These are phyloP conservation scores for Aureobasidium lini DNA, from an alignment of 2,329 filamentous ascomycete genomes.

Conservation along the genomic window DNA sequence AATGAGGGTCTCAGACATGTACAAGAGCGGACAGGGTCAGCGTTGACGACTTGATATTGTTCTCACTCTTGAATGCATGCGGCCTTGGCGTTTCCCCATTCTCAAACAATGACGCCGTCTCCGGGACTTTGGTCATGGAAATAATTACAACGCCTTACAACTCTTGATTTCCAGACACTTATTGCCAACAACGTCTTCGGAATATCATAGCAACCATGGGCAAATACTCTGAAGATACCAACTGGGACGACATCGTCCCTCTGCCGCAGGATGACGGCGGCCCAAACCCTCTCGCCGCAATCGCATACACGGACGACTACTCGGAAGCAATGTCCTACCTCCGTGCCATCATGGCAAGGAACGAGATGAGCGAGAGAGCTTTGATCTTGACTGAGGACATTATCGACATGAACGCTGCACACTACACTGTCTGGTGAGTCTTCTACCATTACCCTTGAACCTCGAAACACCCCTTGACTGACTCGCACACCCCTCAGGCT, in stretches of 20 bases:
- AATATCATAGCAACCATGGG: slow-evolving; percentile 23
- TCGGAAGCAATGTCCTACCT: slow-evolving; percentile 89
- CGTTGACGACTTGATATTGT: slow-evolving; percentile 2
- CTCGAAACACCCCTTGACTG: slow-evolving; percentile 1
- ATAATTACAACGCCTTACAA: background rate
- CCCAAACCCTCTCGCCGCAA: slow-evolving; percentile 71
- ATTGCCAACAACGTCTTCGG: background rate
- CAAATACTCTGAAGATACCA: slow-evolving; percentile 58
- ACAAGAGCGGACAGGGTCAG: background rate
- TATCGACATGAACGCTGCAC: slow-evolving; percentile 87
- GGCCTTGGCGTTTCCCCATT: slow-evolving; percentile 3
- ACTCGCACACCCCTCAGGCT: slow-evolving; percentile 43
- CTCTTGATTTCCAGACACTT: background rate
- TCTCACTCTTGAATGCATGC: background rate
- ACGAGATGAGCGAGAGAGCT: slow-evolving; percentile 73
- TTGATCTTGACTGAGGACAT: slow-evolving; percentile 80
- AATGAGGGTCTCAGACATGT: background rate
- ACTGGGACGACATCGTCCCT: slow-evolving; percentile 77
- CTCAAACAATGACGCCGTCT: slow-evolving; percentile 8
- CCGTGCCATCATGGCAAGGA: slow-evolving; percentile 81
- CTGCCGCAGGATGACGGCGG: slow-evolving; percentile 78
- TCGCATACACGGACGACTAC: slow-evolving; percentile 86
- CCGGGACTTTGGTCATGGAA: background rate
- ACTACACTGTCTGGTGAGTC: slow-evolving; percentile 87
- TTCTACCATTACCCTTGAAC: background rate